Evolutionary conservation across 83 land plant genomes (phyloP).

Genomic region (Diphasiastrum complanatum): DNA sequence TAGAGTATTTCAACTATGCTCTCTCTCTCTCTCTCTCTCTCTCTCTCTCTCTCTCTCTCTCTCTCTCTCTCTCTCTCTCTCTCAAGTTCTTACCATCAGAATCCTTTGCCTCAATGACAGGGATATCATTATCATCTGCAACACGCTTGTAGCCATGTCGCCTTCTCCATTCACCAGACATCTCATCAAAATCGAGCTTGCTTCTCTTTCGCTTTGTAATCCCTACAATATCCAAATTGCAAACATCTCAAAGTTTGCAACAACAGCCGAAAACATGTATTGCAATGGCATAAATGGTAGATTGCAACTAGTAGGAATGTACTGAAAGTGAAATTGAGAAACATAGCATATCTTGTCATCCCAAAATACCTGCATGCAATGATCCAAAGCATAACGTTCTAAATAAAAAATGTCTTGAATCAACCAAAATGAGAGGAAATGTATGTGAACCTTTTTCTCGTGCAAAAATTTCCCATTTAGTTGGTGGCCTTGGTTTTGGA

Average conservation of each 20-base stretch:
- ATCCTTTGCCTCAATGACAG: slow-evolving; percentile 78
- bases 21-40: no score
- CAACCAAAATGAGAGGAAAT: neutral
- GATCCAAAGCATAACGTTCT: neutral
- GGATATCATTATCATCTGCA: slow-evolving; percentile 74
- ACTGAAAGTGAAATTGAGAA: no score
- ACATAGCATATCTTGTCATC: no score
- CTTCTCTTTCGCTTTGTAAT: slow-evolving; percentile 69
- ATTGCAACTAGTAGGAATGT: no score
- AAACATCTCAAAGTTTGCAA: no score
- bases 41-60: no score
- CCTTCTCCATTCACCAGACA: slow-evolving; percentile 76
- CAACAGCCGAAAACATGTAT: no score
- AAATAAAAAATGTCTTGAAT: neutral
- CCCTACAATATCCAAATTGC: neutral
- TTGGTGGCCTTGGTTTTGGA: slow-evolving; percentile 81
- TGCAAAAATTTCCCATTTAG: slow-evolving; percentile 93
- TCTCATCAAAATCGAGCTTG: slow-evolving; percentile 74
- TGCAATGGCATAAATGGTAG: no score
- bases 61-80: neutral
- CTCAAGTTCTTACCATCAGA: slow-evolving; percentile 58
- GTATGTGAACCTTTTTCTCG: slow-evolving; percentile 53
- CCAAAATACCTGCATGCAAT: slow-evolving; percentile 54
- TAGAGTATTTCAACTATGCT: neutral
- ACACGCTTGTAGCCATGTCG: slow-evolving; percentile 88